A percentile compares a stretch with the other conserved stretches of the same genome.
These are phyloP conservation scores for Lepidium sativum DNA, from an alignment of 345 rosid species.

Conservation along the genomic window DNA sequence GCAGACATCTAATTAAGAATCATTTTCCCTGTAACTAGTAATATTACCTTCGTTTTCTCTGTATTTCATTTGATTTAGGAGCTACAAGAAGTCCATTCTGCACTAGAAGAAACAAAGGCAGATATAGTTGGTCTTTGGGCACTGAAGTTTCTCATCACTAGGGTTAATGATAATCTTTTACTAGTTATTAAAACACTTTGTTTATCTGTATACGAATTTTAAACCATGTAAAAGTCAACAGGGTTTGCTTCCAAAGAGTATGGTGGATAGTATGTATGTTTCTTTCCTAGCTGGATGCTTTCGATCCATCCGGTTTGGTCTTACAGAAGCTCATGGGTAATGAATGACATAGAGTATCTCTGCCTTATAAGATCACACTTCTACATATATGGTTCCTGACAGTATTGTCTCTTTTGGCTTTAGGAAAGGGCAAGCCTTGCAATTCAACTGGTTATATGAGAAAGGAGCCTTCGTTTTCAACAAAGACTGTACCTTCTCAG, in stretches of 20 bases:
- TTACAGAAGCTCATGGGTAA: slow-evolving; percentile 95
- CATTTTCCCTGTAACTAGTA: background rate
- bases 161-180: slow-evolving; percentile 35
- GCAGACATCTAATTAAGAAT: background rate
- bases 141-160: slow-evolving; percentile 56
- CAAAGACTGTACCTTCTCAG: slow-evolving; percentile 57
- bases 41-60: background rate
- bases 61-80: slow-evolving; percentile 41
- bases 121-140: slow-evolving; percentile 99
- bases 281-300: slow-evolving; percentile 92
- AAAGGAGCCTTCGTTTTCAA: slow-evolving; percentile 65
- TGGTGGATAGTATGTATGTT: slow-evolving; percentile 70
- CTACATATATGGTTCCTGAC: background rate
- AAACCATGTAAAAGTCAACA: slow-evolving; percentile 18
- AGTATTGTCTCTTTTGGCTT: background rate
- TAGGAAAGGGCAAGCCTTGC: slow-evolving; percentile 90
- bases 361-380: slow-evolving; percentile 3
- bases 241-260: slow-evolving; percentile 56
- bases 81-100: slow-evolving; percentile 82
- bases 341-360: slow-evolving; percentile 3
- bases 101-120: slow-evolving; percentile 94
- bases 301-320: slow-evolving; percentile 84
- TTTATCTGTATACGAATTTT: background rate
- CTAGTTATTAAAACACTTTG: background rate
- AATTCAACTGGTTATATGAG: slow-evolving; percentile 87